Base-by-base conservation (phyloP, 208 protist species). In the Trypanosoma lewisi region DNA sequence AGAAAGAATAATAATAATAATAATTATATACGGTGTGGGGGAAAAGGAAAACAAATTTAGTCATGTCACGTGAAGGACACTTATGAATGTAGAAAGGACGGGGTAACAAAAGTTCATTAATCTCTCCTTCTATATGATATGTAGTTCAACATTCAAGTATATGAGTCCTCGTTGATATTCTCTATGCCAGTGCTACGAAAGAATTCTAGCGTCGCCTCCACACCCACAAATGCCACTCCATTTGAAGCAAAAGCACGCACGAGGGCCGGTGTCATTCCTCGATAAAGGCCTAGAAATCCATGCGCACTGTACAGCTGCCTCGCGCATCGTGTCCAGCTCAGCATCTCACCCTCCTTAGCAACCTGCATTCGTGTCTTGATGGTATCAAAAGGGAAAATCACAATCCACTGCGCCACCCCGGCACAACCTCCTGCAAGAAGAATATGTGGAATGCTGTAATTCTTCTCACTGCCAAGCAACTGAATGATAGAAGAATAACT, bases 311-410 rank as follows among this genome's bases (percentile, higher is more conserved):
- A 71, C 5, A 71, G 37, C 19, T 21, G 8, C 49, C 66, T 48
- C 11, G 66, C 66, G 37, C 57, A 63, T 19, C 59, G 66, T 52
- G 59, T 57, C 66, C 57, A 71, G 11, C 31, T 45, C 48, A 60
- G 33, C 25, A 30, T 19, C 25, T 67, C 52, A 2, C 44, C 51
- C 12, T 47, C n/a, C 31, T 63, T 66, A 27, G 59, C 27, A 16
- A 76, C 63, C 71, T 97, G 91, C 61, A 95, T 69, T 28, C 82
- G 73, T 34, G 91, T 87, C 78, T 97, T 95, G 2, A 95, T 78
- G 0, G 91, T 95, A 67, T 97, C 91, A 52, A 97, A 83, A 8
- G 89, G 91, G 63, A 94, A 89, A 51, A 95, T 82, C 34, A 96
- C 77, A 11, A 93, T 44, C 80, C 89, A 86, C 9, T 73, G 80